These are phyloP conservation scores for Scortechinia acanthostroma DNA, from an alignment of 2,329 filamentous ascomycete genomes.

Conservation along the genomic window DNA sequence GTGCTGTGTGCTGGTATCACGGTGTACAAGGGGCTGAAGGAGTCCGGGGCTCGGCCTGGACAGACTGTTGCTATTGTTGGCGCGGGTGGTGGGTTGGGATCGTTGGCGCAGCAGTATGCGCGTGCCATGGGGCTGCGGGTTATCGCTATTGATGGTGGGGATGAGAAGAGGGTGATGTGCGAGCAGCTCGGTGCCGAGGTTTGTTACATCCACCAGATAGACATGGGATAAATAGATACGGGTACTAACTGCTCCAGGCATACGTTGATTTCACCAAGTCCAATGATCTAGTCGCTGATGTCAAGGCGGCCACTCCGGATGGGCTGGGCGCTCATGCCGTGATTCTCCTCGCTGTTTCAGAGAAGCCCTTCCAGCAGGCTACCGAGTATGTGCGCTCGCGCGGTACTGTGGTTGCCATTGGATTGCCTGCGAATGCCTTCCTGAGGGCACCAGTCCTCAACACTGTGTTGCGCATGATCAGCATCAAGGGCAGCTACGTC, in stretches of 20 bases:
- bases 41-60: conserved; percentile 67
- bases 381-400: conserved; percentile 77
- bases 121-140: conserved; percentile 79
- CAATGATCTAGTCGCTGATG: conserved; percentile 75
- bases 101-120: conserved; percentile 77
- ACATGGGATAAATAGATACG: conserved; percentile 15
- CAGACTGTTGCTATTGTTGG: conserved; percentile 79
- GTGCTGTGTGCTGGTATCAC: conserved; percentile 81
- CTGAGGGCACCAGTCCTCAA: conserved; percentile 82
- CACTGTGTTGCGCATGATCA: conserved; percentile 83
- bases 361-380: conserved; percentile 94
- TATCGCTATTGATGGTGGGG: conserved; percentile 77
- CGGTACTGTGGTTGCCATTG: conserved; percentile 81
- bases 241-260: too few relatives aligned
- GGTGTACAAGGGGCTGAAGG: conserved; percentile 87
- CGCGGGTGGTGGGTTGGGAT: conserved; percentile 76
- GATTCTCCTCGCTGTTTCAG: conserved; percentile 75
- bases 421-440: conserved; percentile 73
- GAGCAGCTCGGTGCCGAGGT: conserved; percentile 59
- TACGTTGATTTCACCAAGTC: conserved; percentile 77
- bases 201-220: conserved; percentile 2
- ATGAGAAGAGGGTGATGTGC: conserved; percentile 71
- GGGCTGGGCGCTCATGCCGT: conserved; percentile 82
- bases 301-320: conserved; percentile 73
- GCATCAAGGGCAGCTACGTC: conserved; percentile 87